Evolutionary conservation across 805 yeast genomes (phyloP).

Genomic region (Wickerhamiella cacticola): DNA sequence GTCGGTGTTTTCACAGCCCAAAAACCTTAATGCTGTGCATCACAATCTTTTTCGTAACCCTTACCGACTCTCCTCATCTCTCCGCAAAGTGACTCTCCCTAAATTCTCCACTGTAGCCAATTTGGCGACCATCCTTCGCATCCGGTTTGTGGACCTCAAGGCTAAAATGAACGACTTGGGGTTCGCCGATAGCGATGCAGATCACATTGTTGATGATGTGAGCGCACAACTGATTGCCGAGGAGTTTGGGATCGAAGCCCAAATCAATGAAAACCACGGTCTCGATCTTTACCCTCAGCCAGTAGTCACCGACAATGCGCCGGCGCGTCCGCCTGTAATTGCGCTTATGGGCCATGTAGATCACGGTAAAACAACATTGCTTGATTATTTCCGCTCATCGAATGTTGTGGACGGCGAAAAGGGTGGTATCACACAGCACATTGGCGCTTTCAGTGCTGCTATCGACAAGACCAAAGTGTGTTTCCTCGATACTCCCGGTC

Average conservation of each 20-base stretch:
- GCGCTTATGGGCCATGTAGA: constrained; percentile 99
- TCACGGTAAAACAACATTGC: constrained; percentile 92
- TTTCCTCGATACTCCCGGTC: constrained; percentile 95
- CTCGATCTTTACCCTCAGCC: constrained; percentile 43
- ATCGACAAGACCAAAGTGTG: constrained; percentile 80
- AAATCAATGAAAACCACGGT: constrained; percentile 44
- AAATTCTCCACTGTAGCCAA: constrained; percentile 69
- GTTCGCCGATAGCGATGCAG: constrained; percentile 53
- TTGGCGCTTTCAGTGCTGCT: constrained; percentile 94
- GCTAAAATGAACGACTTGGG: constrained; percentile 55
- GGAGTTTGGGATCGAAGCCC: constrained; percentile 64
- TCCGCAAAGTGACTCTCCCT: constrained; percentile 37
- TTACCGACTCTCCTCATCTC: no score
- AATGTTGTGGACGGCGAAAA: constrained; percentile 73
- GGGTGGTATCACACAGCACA: constrained; percentile 97
- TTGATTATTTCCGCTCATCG: constrained; percentile 76
- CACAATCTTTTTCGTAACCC: no score
- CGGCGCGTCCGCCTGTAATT: constrained; percentile 80
- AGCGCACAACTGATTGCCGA: constrained; percentile 79
- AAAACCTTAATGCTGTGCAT: no score
- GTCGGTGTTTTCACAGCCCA: no score
- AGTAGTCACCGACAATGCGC: constrained; percentile 41
- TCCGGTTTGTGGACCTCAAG: constrained; percentile 50
- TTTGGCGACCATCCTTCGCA: constrained; percentile 56
- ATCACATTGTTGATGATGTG: constrained; percentile 73